phyloP scores from a whole-genome alignment of 2,329 filamentous ascomycete species.

The Microdochium bolleyi region DNA sequence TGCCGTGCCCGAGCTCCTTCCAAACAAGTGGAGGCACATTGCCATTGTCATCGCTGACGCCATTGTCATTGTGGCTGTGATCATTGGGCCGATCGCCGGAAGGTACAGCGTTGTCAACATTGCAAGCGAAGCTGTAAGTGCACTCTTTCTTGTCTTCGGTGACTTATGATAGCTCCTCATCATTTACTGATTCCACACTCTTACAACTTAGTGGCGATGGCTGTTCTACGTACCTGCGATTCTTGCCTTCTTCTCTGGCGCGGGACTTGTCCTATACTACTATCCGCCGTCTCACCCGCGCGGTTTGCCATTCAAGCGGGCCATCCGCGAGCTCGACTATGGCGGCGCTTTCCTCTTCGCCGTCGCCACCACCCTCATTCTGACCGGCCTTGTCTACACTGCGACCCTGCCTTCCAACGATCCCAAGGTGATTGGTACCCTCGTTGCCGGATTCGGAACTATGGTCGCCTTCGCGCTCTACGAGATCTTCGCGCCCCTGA shows the following conservation, averaged over 20 bases:
- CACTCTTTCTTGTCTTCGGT: neutral
- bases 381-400: slow-evolving; percentile 31
- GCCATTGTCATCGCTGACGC: slow-evolving; percentile 32
- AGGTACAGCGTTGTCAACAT: slow-evolving; percentile 25
- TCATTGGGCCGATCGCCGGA: slow-evolving; percentile 35
- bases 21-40: slow-evolving; percentile 39
- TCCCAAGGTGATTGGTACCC: slow-evolving; percentile 25
- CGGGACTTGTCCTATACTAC: slow-evolving; percentile 29
- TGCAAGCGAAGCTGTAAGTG: slow-evolving; percentile 14
- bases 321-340: slow-evolving; percentile 28
- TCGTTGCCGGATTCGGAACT: slow-evolving; percentile 24
- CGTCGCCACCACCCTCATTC: slow-evolving; percentile 23
- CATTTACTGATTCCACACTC: neutral
- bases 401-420: slow-evolving; percentile 24
- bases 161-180: neutral
- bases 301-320: slow-evolving; percentile 23
- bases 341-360: slow-evolving; percentile 27
- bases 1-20: slow-evolving; percentile 36
- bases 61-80: slow-evolving; percentile 32
- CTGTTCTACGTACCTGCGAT: slow-evolving; percentile 35
- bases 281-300: slow-evolving; percentile 21
- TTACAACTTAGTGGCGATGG: slow-evolving; percentile 32
- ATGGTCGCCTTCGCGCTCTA: slow-evolving; percentile 27
- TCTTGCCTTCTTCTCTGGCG: slow-evolving; percentile 31
- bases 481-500: slow-evolving; percentile 26